Base-by-base conservation (phyloP, 2,329 filamentous ascomycete species). In the Lithohypha guttulata region DNA sequence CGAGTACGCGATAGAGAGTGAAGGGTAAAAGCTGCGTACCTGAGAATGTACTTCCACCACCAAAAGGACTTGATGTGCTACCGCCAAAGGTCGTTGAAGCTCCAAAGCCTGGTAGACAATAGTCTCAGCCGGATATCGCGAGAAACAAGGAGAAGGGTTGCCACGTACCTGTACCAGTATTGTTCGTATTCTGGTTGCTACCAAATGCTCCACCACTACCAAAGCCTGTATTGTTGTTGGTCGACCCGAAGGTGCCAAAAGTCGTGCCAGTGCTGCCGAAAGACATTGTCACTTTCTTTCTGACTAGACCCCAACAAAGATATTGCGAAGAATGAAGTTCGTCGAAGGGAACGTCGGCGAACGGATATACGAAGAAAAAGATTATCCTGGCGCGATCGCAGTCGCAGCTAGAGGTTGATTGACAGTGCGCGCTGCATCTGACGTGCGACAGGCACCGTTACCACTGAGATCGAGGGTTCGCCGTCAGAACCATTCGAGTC, bases 201-300 rank as follows among this genome's bases (percentile, higher is more conserved):
- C 50, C 50, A 33, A 51, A 51, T 10, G 47, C 50, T 34, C 47
- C 49, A 29, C 47, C 47, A 44, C 51, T 51, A 18, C 42, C 45
- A 11, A 40, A 33, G 26, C 30, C 39, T 27, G 19, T 44, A 18
- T 46, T 43, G 34, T 42, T 46, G 21, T 42, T 48, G 42, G 41
- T 51, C 10, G 36, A 34, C 2, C 49, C 49, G 33, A 48, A 48
- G 19, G 38, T 43, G 33, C 50, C 47, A 37, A 53, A 52, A 39
- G 51, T 46, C 50, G 52, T 53, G 38, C 28, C 46, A 28, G 4
- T 11, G 26, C 9, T 28, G 26, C 4, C 26, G 26, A 28, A 28
- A 8, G 26, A 28, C n/a, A 28, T 28, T 25, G 23, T 11, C n/a
- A n/a, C n/a, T n/a, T n/a, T n/a, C n/a, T n/a, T n/a, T n/a, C n/a